Evolutionary conservation across 2,329 filamentous ascomycete species (phyloP), one percentile per base, ranked within the genome.

Genomic region (Clathrospora elynae): DNA sequence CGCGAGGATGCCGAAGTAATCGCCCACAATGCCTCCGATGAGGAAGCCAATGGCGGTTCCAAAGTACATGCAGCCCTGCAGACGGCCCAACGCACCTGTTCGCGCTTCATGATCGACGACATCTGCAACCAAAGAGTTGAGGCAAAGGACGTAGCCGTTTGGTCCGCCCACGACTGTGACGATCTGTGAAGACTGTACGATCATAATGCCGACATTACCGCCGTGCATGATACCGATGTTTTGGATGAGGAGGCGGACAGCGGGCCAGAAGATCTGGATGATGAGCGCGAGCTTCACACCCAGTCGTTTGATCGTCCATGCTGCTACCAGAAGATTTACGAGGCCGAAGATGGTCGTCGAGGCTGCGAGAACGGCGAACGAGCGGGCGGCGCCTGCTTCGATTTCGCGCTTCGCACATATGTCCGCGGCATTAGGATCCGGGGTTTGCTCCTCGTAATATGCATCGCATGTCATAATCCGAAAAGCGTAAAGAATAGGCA

Each of bases 401-500:
- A 89, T 85, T 49, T 81, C 79, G 39, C 79, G 79, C 22, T 77
- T 75, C 32, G 74, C 75, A 59, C 86, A 89, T 11, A 79, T 74
- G 46, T 84, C 79, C 3, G 73, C 24, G 8, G 73, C 3, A 65
- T 56, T 1, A 74, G 76, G 7, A 69, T 54, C 39, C 20, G 46
- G 35, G 72, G 79, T 0, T 77, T 87, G 79, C 2, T 72, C 72
- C 23, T 75, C 71, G 67, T 88, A 89, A 63, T 83, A 89, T 36
- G 79, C 77, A 40, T 88, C 82, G 67, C 86, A 89, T 35, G 82
- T 83, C 84, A 88, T 88, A 2, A 86, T 62, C 43, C 83, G 82
- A 55, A 88, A 87, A 16, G 85, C 82, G 64, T 85, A 86, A 31
- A 86, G 66, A 5, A 79, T 62, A 6, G 75, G 75, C 4, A 77